Evolutionary conservation across 768 basidiomycete genomes (phyloP).

Genomic region (Boletus tylopilopsis): DNA sequence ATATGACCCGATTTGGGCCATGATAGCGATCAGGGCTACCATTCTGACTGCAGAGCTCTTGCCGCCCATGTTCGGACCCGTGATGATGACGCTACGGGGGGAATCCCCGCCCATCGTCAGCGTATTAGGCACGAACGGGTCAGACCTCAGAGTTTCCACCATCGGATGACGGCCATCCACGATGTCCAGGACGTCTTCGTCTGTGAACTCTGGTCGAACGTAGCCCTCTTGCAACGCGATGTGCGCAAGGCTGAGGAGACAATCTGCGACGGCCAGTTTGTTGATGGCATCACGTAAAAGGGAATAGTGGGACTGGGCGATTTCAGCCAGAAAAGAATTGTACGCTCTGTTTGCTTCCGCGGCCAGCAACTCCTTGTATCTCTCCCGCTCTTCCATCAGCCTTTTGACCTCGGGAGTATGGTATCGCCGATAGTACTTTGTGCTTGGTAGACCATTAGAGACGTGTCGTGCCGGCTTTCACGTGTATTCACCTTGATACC

Average conservation of each 20-base stretch:
- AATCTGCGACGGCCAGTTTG: conserved; percentile 82
- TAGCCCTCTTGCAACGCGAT: conserved; percentile 77
- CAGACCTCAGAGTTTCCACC: conserved; percentile 71
- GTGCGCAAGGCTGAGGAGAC: conserved; percentile 77
- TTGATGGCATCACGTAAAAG: conserved; percentile 72
- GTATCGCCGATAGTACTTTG: conserved; percentile 68
- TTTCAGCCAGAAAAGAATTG: conserved; percentile 63
- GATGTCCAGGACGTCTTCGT: conserved; percentile 67
- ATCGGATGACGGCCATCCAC: conserved; percentile 90
- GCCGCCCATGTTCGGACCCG: conserved; percentile 84
- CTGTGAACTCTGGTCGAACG: conserved; percentile 70
- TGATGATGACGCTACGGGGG: conserved; percentile 65
- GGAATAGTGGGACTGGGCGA: conserved; percentile 63
- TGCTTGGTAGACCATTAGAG: conserved; percentile 42
- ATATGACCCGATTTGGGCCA: conserved; percentile 88
- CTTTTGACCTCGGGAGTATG: conserved; percentile 63
- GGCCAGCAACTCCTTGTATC: conserved; percentile 68
- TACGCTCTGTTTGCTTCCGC: conserved; percentile 66
- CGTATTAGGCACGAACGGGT: conserved; percentile 86
- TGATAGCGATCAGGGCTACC: conserved; percentile 70
- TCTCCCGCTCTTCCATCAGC: conserved; percentile 69
- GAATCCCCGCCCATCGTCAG: conserved; percentile 56
- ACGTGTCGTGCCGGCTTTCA: neutral
- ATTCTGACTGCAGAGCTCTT: conserved; percentile 84
- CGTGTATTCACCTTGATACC: conserved; percentile 52